A percentile compares a stretch with the other conserved stretches of the same genome.
Evolutionary conservation across 768 basidiomycete species (phyloP).

Genomic region (Flagelloscypha sp.): DNA sequence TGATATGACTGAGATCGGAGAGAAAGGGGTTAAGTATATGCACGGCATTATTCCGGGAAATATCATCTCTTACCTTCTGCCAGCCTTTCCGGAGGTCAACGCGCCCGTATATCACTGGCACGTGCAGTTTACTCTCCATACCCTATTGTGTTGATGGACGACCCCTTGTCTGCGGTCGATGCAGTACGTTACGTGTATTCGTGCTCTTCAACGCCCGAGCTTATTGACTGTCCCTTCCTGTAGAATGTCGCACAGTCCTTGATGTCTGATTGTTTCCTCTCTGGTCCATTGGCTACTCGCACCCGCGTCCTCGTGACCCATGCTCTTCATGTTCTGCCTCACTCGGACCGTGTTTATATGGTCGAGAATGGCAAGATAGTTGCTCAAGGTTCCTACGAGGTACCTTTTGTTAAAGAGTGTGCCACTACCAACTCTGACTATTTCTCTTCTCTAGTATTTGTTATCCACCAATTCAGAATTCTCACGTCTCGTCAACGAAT

Average conservation of each 20-base stretch:
- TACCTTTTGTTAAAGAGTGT: constrained; percentile 55
- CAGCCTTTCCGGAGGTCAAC: constrained; percentile 57
- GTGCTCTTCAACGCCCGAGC: too few relatives aligned
- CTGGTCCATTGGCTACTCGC: constrained; percentile 41
- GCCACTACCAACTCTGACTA: too few relatives aligned
- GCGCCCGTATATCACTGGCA: constrained; percentile 69
- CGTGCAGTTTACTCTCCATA: constrained; percentile 68
- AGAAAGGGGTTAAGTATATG: constrained; percentile 48
- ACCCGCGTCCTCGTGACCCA: constrained; percentile 60
- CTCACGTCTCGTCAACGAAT: constrained; percentile 46
- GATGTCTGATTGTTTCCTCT: constrained; percentile 52
- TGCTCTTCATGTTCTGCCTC: constrained; percentile 49
- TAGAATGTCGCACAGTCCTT: constrained; percentile 66
- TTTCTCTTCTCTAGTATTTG: constrained; percentile 28
- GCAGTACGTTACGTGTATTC: too few relatives aligned
- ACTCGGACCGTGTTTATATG: constrained; percentile 55
- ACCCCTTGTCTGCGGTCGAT: constrained; percentile 75
- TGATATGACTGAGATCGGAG: constrained; percentile 65
- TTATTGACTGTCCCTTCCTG: too few relatives aligned
- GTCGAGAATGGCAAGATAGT: constrained; percentile 50
- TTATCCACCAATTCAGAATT: constrained; percentile 35
- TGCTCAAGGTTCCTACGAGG: constrained; percentile 56
- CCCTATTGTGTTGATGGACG: constrained; percentile 73
- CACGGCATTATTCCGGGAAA: constrained; percentile 2
- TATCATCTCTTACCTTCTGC: too few relatives aligned